These are phyloP conservation scores for Arthroderma sp. DNA, from an alignment of 2,329 filamentous ascomycete species.

Conservation along the genomic window DNA sequence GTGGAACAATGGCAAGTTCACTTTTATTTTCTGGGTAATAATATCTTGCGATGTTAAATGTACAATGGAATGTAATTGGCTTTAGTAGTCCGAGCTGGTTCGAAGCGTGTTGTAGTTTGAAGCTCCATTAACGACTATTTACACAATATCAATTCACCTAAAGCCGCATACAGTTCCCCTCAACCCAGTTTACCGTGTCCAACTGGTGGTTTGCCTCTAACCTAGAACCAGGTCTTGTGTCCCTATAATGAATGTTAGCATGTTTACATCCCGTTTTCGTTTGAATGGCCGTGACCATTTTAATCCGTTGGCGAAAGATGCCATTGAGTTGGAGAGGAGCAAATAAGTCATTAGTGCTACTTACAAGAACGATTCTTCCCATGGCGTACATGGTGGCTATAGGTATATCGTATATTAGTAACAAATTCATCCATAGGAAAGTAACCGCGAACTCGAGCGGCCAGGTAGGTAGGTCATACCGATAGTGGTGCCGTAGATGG, in stretches of 20 bases:
- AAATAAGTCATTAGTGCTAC: constrained; percentile 14
- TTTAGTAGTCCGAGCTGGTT: neutral
- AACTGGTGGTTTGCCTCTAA: neutral
- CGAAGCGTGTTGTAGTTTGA: neutral
- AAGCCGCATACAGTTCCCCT: neutral
- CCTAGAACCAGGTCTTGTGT: constrained; percentile 52
- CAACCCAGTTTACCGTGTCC: neutral
- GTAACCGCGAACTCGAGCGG: too few relatives aligned
- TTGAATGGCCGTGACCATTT: neutral
- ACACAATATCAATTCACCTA: neutral
- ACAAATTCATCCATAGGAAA: neutral
- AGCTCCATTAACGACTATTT: neutral
- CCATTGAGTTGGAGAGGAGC: neutral
- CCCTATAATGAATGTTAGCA: constrained; percentile 31
- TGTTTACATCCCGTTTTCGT: neutral
- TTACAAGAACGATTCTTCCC: constrained; percentile 34
- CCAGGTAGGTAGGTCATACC: constrained; percentile 28
- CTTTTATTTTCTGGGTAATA: neutral
- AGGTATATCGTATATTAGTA: neutral
- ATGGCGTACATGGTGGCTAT: constrained; percentile 33
- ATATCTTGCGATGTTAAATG: neutral
- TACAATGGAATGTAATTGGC: neutral
- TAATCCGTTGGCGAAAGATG: neutral
- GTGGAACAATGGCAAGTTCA: neutral
- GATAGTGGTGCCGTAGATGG: constrained; percentile 38